A percentile compares a stretch with the other conserved stretches of the same genome.
phyloP scores from a whole-genome alignment of 2,329 filamentous ascomycete genomes.

The Neofusicoccum sp. region DNA sequence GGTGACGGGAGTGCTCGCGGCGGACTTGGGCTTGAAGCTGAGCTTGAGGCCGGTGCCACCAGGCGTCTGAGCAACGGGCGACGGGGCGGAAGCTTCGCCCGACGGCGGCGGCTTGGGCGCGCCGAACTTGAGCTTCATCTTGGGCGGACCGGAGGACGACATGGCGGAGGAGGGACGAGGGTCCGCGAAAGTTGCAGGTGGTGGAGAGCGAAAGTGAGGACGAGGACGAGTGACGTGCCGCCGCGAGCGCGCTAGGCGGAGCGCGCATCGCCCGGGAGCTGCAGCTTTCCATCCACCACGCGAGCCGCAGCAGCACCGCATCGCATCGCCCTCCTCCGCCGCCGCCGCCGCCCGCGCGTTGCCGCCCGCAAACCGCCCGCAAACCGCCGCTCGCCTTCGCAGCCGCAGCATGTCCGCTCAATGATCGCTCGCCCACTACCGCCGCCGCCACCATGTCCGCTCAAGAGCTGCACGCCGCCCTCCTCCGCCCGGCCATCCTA shows the following conservation, averaged over 20 bases:
- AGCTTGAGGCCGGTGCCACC: slow-evolving; percentile 39
- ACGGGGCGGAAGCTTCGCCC: not conserved
- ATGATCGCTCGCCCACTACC: not conserved
- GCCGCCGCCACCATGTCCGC: slow-evolving; percentile 27
- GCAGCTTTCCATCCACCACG: slow-evolving; percentile 10
- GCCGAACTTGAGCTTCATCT: slow-evolving; percentile 31
- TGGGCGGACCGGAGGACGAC: slow-evolving; percentile 1
- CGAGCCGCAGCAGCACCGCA: not conserved
- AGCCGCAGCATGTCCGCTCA: not conserved
- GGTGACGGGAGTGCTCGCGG: slow-evolving; percentile 26
- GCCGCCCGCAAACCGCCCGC: not conserved
- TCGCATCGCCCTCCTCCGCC: not conserved
- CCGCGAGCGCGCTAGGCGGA: not conserved
- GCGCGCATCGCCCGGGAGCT: not conserved
- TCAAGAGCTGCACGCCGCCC: slow-evolving; percentile 62
- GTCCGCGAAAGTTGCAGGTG: not conserved
- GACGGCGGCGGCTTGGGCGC: not conserved
- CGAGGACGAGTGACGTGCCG: slow-evolving; percentile 6
- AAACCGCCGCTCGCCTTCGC: not conserved
- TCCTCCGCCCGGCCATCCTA: slow-evolving; percentile 81
- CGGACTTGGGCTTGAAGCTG: slow-evolving; percentile 32
- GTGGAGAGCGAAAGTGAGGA: slow-evolving; percentile 5
- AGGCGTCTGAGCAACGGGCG: slow-evolving; percentile 12
- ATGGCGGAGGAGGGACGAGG: not conserved
- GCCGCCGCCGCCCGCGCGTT: not conserved